Percentiles rank a stretch among this genome's conserved stretches.
These are phyloP conservation scores for Colletotrichum destructivum DNA, from an alignment of 2,329 filamentous ascomycete genomes.

Conservation along the genomic window DNA sequence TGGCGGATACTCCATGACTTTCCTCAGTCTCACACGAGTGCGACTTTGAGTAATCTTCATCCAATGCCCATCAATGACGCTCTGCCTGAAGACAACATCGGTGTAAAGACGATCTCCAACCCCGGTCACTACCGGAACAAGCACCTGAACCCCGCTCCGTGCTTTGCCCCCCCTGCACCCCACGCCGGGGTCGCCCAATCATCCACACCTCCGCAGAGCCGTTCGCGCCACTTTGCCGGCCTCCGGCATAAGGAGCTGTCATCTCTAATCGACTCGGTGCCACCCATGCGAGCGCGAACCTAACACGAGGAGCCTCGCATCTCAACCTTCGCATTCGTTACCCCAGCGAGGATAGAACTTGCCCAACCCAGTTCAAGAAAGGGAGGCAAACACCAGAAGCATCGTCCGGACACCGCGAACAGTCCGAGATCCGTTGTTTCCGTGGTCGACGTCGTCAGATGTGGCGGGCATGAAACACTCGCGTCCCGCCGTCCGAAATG, in stretches of 20 bases:
- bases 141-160: conserved; percentile 15
- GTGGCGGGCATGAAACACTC: conserved; percentile 25
- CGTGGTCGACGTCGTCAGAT: not conserved
- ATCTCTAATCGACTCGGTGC: conserved; percentile 12
- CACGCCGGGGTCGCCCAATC: not conserved
- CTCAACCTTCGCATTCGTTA: not conserved
- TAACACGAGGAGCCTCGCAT: not conserved
- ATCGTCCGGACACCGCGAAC: conserved; percentile 10
- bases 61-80: too few species aligned
- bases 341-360: not conserved
- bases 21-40: too few species aligned
- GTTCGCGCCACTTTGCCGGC: not conserved
- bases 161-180: not conserved
- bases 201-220: not conserved
- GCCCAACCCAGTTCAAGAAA: not conserved
- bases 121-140: conserved; percentile 10
- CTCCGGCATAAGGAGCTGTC: not conserved
- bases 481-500: conserved; percentile 30
- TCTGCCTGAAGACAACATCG: not conserved
- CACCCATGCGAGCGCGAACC: conserved; percentile 8
- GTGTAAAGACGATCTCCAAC: conserved; percentile 2
- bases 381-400: not conserved
- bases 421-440: conserved; percentile 27
- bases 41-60: too few species aligned
- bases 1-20: too few species aligned